Evolutionary conservation across 2,329 filamentous ascomycete species (phyloP), one percentile per base, ranked within the genome.

Genomic region (Neopestalotiopsis sp.): DNA sequence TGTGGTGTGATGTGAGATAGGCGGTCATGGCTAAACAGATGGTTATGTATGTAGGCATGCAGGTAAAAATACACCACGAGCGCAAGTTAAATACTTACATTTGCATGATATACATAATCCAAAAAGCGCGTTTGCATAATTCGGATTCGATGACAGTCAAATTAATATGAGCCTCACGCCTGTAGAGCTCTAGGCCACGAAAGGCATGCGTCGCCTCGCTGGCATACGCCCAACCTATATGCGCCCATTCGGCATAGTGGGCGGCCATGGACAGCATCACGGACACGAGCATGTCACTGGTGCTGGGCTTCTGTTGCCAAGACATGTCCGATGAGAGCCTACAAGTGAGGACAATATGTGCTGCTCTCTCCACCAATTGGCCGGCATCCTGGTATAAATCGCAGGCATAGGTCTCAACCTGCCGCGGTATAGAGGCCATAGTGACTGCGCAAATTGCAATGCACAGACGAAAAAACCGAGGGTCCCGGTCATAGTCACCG

Each of bases 81-180:
- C 7, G 28, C 17, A 5, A 14, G 12, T 5, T 28, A 24, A 38
- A 17, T n/a, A 66, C 64, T 66, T 58, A 66, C 72, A 75, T 72
- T 64, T 75, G 74, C 13, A 74, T 69, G 57, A 75, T 72, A 64
- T 70, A 75, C 10, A 75, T 59, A 32, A 75, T 59, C 74, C 74
- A 76, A 66, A 75, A 76, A 12, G 72, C 70, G 42, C 73, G 69
- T 65, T 76, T 75, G 68, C 67, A 70, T 56, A 75, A 67, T 59
- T 75, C 74, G 1, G 66, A 61, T 9, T 73, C 69, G 14, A 67
- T 61, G 6, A 34, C 10, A n/a, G 10, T 42, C 57, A 70, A 17
- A 10, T 45, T 40, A 34, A 14, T 61, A 59, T 72, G 70, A 28
- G 65, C 69, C n/a, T 65, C 61, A 34, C 56, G 28, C 38, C 62